phyloP scores from a whole-genome alignment of 2,329 filamentous ascomycete species.

The Thielaviopsis ethacetica region DNA sequence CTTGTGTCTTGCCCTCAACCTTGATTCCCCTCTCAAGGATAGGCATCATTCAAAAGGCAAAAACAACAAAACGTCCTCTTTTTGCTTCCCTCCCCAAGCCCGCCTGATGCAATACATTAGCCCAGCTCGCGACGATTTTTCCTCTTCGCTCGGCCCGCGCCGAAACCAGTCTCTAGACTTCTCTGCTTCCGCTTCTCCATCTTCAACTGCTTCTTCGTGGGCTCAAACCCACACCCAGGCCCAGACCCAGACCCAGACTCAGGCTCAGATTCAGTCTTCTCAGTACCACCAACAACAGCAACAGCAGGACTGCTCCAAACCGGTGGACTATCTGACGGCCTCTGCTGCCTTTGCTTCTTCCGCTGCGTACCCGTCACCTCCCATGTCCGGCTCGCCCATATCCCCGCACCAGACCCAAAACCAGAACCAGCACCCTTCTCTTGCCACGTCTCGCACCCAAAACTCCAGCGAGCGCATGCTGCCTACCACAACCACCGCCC shows the following conservation, averaged over 20 bases:
- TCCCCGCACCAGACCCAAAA: background rate
- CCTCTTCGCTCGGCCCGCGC: constrained; percentile 38
- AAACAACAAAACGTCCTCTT: background rate
- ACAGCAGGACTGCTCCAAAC: background rate
- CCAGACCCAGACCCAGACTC: background rate
- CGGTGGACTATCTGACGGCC: background rate
- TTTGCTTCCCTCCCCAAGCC: background rate
- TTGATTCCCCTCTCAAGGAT: background rate
- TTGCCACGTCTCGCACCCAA: constrained; percentile 40
- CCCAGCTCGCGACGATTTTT: constrained; percentile 26
- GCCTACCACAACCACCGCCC: constrained; percentile 9
- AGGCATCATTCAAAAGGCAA: background rate
- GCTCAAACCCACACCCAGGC: background rate
- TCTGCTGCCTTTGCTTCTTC: constrained; percentile 34
- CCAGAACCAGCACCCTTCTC: constrained; percentile 18
- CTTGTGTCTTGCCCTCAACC: background rate
- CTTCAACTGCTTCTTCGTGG: background rate
- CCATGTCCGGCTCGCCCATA: constrained; percentile 54
- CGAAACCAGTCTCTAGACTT: constrained; percentile 21
- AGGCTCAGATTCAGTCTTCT: background rate
- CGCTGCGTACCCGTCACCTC: constrained; percentile 53
- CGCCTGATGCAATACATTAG: constrained; percentile 36
- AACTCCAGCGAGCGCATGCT: constrained; percentile 40
- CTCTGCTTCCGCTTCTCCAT: background rate
- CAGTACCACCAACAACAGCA: background rate